Evolutionary conservation across 2,329 filamentous ascomycete genomes (phyloP).

Genomic region (Sarocladium oryzae): DNA sequence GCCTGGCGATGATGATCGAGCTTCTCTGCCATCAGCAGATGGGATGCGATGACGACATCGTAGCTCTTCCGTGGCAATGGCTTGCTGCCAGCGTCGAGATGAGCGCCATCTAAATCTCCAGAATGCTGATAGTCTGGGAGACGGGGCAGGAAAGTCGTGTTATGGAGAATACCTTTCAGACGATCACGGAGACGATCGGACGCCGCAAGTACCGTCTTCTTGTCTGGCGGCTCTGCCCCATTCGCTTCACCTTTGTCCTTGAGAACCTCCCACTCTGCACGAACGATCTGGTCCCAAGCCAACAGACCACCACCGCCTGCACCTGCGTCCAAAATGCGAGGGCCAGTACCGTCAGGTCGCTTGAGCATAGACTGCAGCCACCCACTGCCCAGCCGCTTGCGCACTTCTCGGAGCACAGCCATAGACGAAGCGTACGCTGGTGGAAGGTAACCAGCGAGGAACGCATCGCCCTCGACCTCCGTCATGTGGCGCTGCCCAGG

Average conservation of each 20-base stretch:
- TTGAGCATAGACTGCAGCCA: constrained; percentile 63
- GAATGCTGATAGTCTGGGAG: constrained; percentile 79
- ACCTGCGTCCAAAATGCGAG: constrained; percentile 68
- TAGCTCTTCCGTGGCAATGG: constrained; percentile 66
- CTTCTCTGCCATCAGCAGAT: constrained; percentile 69
- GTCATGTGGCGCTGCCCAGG: constrained; percentile 61
- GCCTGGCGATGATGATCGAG: constrained; percentile 73
- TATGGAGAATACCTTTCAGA: constrained; percentile 68
- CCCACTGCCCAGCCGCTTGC: constrained; percentile 61
- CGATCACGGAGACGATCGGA: constrained; percentile 69
- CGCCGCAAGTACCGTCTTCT: constrained; percentile 73
- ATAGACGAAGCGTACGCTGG: constrained; percentile 63
- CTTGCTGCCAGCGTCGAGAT: constrained; percentile 50
- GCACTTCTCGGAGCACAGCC: constrained; percentile 64
- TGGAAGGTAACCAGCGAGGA: constrained; percentile 62
- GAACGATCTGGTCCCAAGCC: constrained; percentile 71
- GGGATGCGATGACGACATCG: constrained; percentile 85
- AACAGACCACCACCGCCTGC: constrained; percentile 65
- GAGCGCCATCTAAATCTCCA: constrained; percentile 49
- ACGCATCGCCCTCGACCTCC: constrained; percentile 69
- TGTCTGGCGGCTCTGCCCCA: constrained; percentile 52
- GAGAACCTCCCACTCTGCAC: constrained; percentile 74
- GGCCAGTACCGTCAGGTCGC: constrained; percentile 47
- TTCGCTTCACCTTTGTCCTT: constrained; percentile 39
- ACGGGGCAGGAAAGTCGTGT: constrained; percentile 87